Percentiles rank a stretch among this genome's conserved stretches.
Conservation (phyloP, 371 early-diverging fungal species). For the Zopfochytrium polystomum region DNA sequence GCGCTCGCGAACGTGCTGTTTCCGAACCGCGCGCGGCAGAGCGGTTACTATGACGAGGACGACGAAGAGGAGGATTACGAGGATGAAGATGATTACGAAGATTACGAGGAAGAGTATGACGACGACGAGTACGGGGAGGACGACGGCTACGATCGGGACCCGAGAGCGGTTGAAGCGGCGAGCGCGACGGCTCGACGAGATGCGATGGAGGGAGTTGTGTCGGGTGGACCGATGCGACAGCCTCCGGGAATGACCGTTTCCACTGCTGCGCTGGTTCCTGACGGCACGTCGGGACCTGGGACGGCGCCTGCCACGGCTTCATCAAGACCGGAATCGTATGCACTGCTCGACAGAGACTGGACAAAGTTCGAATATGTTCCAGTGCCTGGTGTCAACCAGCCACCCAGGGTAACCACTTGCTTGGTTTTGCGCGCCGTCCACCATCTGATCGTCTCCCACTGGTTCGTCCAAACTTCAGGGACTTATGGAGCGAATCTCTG, state of each 20-base stretch:
- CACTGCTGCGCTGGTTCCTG: too few species aligned
- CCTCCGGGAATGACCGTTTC: too few species aligned
- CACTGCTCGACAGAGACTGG: background rate
- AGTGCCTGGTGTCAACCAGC: background rate
- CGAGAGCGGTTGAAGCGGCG: background rate
- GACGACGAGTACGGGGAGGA: background rate
- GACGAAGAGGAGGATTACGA: background rate
- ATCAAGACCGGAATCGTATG: background rate
- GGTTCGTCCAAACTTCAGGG: too few species aligned
- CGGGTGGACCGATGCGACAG: background rate
- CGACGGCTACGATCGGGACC: background rate
- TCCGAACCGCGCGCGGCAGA: background rate
- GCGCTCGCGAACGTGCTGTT: background rate
- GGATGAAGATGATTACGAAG: background rate
- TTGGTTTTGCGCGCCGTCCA: too few species aligned
- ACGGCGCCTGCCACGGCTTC: background rate
- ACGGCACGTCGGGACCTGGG: background rate
- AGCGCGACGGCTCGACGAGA: background rate
- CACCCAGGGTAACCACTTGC: background rate
- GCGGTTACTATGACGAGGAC: background rate
- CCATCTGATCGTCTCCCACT: too few species aligned
- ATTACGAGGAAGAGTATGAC: background rate
- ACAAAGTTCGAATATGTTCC: background rate
- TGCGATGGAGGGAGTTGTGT: background rate
- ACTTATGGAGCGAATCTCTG: slow-evolving; percentile 21